Evolutionary conservation across 495 filamentous ascomycete species (phyloP).

Genomic region (Tuber aestivum): DNA sequence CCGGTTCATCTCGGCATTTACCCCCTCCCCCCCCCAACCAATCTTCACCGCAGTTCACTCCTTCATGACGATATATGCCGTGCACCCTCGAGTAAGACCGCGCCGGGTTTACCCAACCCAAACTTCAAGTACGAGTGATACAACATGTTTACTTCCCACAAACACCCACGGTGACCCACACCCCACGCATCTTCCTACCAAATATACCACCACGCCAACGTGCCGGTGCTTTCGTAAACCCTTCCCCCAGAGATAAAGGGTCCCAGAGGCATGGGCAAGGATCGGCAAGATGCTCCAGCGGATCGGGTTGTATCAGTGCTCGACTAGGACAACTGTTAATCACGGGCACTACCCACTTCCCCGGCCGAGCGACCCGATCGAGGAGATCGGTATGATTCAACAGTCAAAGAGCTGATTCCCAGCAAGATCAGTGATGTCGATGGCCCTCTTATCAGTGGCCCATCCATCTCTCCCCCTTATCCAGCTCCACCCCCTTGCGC

Average conservation of each 20-base stretch:
- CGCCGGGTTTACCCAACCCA: background rate
- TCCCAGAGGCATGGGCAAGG: background rate
- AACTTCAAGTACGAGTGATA: background rate
- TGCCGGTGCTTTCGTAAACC: background rate
- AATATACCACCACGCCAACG: background rate
- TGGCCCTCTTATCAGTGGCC: background rate
- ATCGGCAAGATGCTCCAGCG: background rate
- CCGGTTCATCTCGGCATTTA: background rate
- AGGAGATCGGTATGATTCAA: background rate
- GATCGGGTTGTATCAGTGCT: background rate
- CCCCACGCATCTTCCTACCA: background rate
- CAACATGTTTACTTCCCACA: background rate
- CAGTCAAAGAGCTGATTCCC: background rate
- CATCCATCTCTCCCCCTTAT: background rate
- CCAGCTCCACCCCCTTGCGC: background rate
- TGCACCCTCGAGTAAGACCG: background rate
- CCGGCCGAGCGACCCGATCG: background rate
- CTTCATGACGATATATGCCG: background rate
- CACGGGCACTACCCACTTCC: background rate
- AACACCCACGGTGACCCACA: too few relatives aligned
- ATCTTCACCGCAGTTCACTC: background rate
- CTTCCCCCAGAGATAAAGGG: background rate
- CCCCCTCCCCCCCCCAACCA: too few relatives aligned
- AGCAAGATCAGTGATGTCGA: constrained; percentile 1
- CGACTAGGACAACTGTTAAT: background rate